Evolutionary conservation across 192 early-diverging fungal species (phyloP), one percentile per base, ranked within the genome.

Genomic region (Coemansia sp.): DNA sequence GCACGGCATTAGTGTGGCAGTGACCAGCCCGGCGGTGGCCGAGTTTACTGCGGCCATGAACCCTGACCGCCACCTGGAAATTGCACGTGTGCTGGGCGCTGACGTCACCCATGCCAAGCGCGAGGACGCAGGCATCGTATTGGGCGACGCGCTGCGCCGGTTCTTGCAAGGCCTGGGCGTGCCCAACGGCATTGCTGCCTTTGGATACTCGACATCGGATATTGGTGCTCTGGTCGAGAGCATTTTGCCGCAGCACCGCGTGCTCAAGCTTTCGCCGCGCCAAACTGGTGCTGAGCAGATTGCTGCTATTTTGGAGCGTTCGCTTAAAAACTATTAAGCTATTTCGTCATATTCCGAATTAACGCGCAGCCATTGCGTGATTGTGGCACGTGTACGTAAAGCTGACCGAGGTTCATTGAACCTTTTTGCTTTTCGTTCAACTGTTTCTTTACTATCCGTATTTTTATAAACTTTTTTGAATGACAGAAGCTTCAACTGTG

Each of bases 21-120:
- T 95, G 37, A 91, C 92, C n/a, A 85, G 88, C n/a, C 94, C 94
- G 19, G 88, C 94, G 3, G 94, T 95, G 15, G 93, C 93, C 80
- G 83, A 89, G 58, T 95, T 88, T 67, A 95, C 94, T 7, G 85
- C 87, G 22, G 78, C 84, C 24, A 86, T 89, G 47, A 87, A 86
- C 60, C 92, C 94, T 19, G 94, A 95, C 32, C 88, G 94, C 23
- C 94, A 95, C 63, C 74, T 94, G 69, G 92, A 92, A 66, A 86
- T 88, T 38, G 94, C 94, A 1, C 71, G 77, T 39, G 81, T 88
- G 14, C 90, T 95, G 76, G 87, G 88, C 29, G 87, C 86, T 10
- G 88, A 91, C 73, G 67, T 82, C 47, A 70, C 85, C n/a, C 70
- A 81, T 37, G 88, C 86, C 24, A 88, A 86, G 76, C 58, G 63